Evolutionary conservation across 2,329 filamentous ascomycete genomes (phyloP), one percentile per base, ranked within the genome.

Genomic region (Hypoxylon sp.): DNA sequence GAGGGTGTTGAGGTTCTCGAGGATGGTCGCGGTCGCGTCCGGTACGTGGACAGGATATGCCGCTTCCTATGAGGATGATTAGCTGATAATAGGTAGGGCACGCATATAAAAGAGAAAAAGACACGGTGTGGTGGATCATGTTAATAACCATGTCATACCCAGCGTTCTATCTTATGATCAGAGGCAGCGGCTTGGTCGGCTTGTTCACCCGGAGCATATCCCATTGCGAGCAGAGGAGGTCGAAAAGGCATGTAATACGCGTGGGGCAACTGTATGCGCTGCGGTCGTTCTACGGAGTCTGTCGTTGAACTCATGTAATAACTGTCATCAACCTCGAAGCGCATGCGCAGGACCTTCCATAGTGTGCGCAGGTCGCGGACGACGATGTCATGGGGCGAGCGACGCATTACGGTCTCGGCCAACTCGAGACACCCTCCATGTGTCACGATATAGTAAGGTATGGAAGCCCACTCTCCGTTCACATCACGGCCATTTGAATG

Each of bases 281-380:
- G 36, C 11, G 36, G 25, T 19, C 53, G 43, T 2, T 19, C 38
- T 13, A 58, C 36, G 2, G 43, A 13, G 2, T 32, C 60, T 3
- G 25, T 10, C 0, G 32, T 23, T 14, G 64, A 53, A 41, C 63
- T 60, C 65, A 69, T 71, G 23, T 61, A 51, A 30, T 69, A 62
- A 21, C 53, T 60, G 53, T 73, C 65, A 28, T 59, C 63, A 5
- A 63, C 68, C n/a, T 73, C 65, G 30, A 64, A 68, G 7, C 72
- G 52, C 48, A 64, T 70, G 34, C 67, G 69, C 36, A 74, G 32
- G 6, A 67, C 66, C 38, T 68, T 74, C 72, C 72, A 74, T 5
- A 74, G 55, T 1, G 71, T 67, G 6, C 65, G 60, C 45, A 71
- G 10, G 11, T 68, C 72, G 4, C 60, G 63, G 14, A 71, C 64